phyloP scores from a whole-genome alignment of 306 rosid genomes.

The Abrus precatorius region DNA sequence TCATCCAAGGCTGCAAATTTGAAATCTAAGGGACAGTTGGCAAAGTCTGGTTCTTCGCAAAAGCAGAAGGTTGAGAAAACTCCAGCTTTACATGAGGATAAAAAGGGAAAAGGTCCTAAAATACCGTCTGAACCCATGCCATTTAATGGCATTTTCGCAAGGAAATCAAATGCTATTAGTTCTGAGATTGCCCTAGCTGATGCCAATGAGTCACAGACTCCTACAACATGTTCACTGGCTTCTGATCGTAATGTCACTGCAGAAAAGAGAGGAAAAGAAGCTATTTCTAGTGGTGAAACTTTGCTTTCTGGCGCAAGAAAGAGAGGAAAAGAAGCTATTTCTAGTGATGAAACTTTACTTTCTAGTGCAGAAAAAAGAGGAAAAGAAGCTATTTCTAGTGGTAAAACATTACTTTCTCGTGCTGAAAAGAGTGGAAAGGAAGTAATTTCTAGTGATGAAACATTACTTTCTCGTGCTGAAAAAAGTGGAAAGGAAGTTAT shows the following conservation, averaged over 20 bases:
- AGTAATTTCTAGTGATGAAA: too few species aligned
- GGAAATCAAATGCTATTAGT: conserved; percentile 11
- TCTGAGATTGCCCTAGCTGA: conserved; percentile 22
- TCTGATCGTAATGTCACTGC: conserved; percentile 32
- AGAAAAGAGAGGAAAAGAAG: conserved; percentile 16
- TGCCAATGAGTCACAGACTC: neutral
- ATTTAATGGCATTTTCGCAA: conserved; percentile 11
- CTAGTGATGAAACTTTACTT: too few species aligned
- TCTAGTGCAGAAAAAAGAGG: too few species aligned
- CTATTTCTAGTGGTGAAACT: conserved; percentile 6
- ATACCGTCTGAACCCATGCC: conserved; percentile 33
- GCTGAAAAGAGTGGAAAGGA: too few species aligned
- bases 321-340: too few species aligned
- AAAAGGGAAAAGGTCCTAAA: neutral
- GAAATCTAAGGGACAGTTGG: conserved; percentile 31
- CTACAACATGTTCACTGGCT: conserved; percentile 33
- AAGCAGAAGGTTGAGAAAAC: neutral
- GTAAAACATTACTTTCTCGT: too few species aligned
- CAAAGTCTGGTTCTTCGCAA: conserved; percentile 11
- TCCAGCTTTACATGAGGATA: conserved; percentile 18
- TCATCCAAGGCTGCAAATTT: conserved; percentile 35
- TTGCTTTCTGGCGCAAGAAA: neutral
- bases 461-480: too few species aligned
- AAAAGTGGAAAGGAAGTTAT: too few species aligned
- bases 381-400: too few species aligned